Evolutionary conservation across 108 stramenopile species (phyloP).

Genomic region (Aurantiochytrium sp.): DNA sequence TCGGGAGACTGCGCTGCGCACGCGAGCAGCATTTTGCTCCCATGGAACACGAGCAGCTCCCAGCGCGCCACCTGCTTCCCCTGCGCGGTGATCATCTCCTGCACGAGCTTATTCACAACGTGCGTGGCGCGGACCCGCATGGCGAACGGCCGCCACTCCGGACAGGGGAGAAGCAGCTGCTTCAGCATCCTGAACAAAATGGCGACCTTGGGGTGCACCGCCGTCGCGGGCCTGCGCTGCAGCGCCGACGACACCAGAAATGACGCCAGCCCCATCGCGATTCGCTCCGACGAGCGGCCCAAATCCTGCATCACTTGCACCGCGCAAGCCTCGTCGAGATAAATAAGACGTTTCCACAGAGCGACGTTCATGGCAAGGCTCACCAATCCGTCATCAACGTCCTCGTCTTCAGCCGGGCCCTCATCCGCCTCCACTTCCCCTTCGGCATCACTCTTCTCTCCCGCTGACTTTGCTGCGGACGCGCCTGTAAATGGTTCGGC

Average conservation of each 20-base stretch:
- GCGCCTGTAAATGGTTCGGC: no score
- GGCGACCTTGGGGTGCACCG: background rate
- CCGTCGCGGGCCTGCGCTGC: background rate
- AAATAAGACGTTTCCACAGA: background rate
- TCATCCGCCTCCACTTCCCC: no score
- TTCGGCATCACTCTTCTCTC: no score
- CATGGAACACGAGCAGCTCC: background rate
- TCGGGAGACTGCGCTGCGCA: background rate
- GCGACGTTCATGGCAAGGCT: background rate
- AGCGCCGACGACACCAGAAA: background rate
- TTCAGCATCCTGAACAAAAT: background rate
- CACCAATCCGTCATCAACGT: background rate
- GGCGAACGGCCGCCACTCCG: background rate
- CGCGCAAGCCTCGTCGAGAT: background rate
- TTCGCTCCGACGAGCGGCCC: background rate
- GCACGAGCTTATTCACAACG: background rate
- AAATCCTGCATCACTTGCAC: background rate
- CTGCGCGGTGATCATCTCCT: background rate
- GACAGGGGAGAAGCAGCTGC: background rate
- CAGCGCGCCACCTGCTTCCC: background rate
- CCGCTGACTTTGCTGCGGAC: no score
- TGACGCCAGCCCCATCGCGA: background rate
- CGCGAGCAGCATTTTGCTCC: background rate
- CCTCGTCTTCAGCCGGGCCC: no score
- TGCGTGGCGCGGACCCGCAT: background rate